Conservation (phyloP, 2,329 filamentous ascomycete genomes). For the Exophiala alcalophila region DNA sequence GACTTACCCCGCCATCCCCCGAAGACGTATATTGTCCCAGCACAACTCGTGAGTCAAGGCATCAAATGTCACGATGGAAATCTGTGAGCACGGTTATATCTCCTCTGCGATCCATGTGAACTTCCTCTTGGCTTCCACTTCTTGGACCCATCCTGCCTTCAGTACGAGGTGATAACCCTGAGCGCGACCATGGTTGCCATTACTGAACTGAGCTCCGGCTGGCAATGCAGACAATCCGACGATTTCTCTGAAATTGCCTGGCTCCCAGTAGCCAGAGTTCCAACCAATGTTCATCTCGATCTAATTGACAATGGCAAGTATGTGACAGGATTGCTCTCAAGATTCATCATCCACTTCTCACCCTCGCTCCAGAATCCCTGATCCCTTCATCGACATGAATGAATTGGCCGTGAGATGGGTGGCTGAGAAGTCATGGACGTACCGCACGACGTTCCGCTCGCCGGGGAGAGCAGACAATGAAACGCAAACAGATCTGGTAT, state of each 20-base stretch:
- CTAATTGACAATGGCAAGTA: constrained; percentile 39
- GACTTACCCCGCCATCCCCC: too few species aligned
- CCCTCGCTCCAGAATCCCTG: constrained; percentile 33
- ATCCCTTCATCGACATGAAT: constrained; percentile 72
- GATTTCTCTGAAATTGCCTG: constrained; percentile 33
- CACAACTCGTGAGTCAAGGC: too few species aligned
- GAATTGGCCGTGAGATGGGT: constrained; percentile 72
- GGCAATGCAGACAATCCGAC: constrained; percentile 37
- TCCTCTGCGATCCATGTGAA: too few species aligned
- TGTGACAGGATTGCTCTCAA: not conserved
- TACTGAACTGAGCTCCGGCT: constrained; percentile 28
- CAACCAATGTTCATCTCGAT: constrained; percentile 41
- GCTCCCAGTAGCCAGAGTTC: constrained; percentile 37
- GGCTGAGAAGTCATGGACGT: constrained; percentile 68
- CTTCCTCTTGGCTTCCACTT: too few species aligned
- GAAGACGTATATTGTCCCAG: too few species aligned
- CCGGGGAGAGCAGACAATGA: constrained; percentile 39
- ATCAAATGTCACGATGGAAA: too few species aligned
- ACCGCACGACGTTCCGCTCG: constrained; percentile 58
- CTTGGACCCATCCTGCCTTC: too few species aligned
- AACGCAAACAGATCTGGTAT: constrained; percentile 59
- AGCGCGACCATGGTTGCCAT: not conserved
- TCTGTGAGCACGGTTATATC: too few species aligned
- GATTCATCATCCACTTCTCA: not conserved
- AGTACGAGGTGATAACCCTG: too few species aligned